Evolutionary conservation across 164 flowering plant genomes (phyloP), one percentile per base, ranked within the genome.

Genomic region (Hamamelis virginiana): DNA sequence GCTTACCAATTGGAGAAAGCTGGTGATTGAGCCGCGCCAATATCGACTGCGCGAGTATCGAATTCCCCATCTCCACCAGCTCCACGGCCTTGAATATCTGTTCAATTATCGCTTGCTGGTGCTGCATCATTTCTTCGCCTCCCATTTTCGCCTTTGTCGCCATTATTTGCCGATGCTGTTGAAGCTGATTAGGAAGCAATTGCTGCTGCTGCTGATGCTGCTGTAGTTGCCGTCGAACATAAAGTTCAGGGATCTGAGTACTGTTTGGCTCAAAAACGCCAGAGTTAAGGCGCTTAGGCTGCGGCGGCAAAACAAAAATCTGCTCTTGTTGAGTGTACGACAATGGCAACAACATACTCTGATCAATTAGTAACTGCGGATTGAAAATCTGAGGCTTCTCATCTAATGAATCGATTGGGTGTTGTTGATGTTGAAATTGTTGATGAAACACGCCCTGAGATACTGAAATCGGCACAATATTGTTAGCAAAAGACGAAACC

Each of bases 1-100:
- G 89, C 81, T 91, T 89, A 70, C 90, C 92, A 38, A 76, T 69
- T 0, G 86, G 92, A 69, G 93, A 86, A 85, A 89, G 92, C 88
- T 92, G 98, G 88, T 95, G 98, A 95, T 95, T 95, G 98, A 95
- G 98, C 99, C 98, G 98, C 97, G 99, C 99, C 99, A 96, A 96
- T 96, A 96, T 96, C 99, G 81, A 97, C 83, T 89, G 97, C 92
- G 97, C 97, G 90, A 80, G 91, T 80, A 83, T 82, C 45, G 79
- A 78, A 67, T 93, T 89, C 68, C 98, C 98, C 21, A 85, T 69
- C 78, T 87, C 94, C 67, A 90, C 83, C 81, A 91, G 82, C 89
- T 96, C 94, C 28, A 91, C 95, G 9, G 96, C 96, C 80, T 93
- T 83, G 77, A 69, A 80, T 38, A 94, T 83, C 80, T 87, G 97